Evolutionary conservation across 371 early-diverging fungal genomes (phyloP).

Genomic region (Gilbertella persicaria): DNA sequence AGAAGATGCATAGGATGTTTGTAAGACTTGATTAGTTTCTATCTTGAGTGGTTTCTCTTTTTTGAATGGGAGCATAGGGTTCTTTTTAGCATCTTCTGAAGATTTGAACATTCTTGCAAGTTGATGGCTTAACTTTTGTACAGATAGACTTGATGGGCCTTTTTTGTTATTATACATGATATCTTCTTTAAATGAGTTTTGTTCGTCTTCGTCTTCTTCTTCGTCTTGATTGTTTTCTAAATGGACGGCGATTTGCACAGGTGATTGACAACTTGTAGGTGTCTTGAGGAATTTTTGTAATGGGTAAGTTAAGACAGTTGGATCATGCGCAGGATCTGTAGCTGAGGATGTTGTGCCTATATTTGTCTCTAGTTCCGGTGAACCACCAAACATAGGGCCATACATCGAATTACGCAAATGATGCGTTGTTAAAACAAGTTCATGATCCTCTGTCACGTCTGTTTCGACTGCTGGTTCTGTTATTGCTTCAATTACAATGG

Average conservation of each 20-base stretch:
- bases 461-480: background rate
- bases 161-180: too few relatives aligned
- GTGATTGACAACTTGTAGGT: background rate
- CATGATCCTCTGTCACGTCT: background rate
- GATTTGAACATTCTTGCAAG: background rate
- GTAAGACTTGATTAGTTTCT: background rate
- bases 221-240: background rate
- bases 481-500: too few relatives aligned
- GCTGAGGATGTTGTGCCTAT: background rate
- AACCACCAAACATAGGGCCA: background rate
- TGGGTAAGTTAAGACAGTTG: conserved; percentile 9
- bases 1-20: background rate
- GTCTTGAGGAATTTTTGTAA: conserved; percentile 16
- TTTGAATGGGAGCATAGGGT: background rate
- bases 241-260: background rate
- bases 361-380: background rate
- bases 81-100: background rate
- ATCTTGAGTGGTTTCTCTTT: background rate
- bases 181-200: too few relatives aligned
- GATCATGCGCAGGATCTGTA: conserved; percentile 1
- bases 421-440: background rate
- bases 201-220: background rate
- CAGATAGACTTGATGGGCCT: background rate
- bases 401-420: background rate
- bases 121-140: background rate